Conservation (phyloP, 305 asterid species). For the Solanum aculeatissimum region DNA sequence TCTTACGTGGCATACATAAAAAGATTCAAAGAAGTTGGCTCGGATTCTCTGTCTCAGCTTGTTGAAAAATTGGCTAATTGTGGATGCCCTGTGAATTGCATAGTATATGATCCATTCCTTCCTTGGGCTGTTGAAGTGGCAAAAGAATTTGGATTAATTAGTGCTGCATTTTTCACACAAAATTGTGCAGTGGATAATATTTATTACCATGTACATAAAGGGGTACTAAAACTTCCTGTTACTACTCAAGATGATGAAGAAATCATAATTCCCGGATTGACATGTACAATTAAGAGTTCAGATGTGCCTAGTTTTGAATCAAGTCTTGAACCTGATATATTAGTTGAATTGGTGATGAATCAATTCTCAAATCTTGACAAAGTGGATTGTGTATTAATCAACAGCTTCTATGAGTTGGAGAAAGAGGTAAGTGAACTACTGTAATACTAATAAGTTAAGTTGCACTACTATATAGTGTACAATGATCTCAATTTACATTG, state of each 20-base stretch:
- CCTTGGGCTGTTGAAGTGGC: slow-evolving; percentile 33
- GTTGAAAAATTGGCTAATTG: background rate
- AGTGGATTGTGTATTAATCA: slow-evolving; percentile 17
- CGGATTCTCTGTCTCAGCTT: slow-evolving; percentile 5
- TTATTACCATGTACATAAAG: slow-evolving; percentile 15
- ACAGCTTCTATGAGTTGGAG: slow-evolving; percentile 32
- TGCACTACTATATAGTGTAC: no score
- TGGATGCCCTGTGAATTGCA: slow-evolving; percentile 27
- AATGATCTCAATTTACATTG: no score
- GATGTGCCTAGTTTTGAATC: no score
- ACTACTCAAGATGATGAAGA: no score
- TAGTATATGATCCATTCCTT: slow-evolving; percentile 30
- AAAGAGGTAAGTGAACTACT: slow-evolving; percentile 13
- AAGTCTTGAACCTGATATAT: no score
- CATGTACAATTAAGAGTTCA: no score
- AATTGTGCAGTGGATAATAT: slow-evolving; percentile 29
- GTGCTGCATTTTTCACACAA: slow-evolving; percentile 44
- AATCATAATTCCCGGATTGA: no score
- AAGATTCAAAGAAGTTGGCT: slow-evolving; percentile 11
- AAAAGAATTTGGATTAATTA: slow-evolving; percentile 1
- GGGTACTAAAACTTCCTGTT: background rate
- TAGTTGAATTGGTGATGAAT: background rate
- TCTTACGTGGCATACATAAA: slow-evolving; percentile 7
- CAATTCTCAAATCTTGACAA: slow-evolving; percentile 24
- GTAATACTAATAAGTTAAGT: no score